Evolutionary conservation across 106 monocot genomes (phyloP).

Genomic region (Allium sativum): DNA sequence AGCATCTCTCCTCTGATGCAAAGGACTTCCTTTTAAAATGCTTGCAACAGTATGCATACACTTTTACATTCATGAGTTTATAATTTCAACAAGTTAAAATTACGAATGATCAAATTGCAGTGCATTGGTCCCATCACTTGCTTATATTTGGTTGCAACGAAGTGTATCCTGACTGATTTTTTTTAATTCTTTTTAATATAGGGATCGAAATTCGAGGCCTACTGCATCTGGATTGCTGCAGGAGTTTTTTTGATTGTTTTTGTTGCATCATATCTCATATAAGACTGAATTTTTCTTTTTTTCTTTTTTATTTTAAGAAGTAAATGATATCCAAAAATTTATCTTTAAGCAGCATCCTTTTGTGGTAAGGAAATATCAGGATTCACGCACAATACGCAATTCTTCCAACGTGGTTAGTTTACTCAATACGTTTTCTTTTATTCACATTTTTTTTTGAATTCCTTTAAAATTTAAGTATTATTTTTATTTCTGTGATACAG

Average conservation of each 20-base stretch:
- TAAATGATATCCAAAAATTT: not conserved
- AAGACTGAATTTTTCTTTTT: not conserved
- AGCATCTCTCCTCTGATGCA: conserved; percentile 80
- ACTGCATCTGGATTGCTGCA: conserved; percentile 53
- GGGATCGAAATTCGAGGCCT: conserved; percentile 63
- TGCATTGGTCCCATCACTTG: too few relatives aligned
- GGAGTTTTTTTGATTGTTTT: conserved; percentile 16
- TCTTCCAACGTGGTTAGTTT: conserved; percentile 20
- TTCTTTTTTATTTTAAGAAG: not conserved
- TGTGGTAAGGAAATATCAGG: conserved; percentile 34
- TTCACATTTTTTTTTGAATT: not conserved
- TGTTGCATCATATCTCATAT: not conserved
- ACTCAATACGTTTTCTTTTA: too few relatives aligned
- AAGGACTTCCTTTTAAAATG: conserved; percentile 97
- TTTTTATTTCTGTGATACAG: not conserved
- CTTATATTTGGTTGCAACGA: too few relatives aligned
- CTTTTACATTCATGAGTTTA: not conserved
- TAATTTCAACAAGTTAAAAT: too few relatives aligned
- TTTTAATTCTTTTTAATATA: conserved; percentile 2
- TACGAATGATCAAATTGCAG: too few relatives aligned
- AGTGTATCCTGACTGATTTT: too few relatives aligned
- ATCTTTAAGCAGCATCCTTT: conserved; percentile 47
- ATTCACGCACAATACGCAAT: conserved; percentile 12
- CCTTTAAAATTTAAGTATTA: not conserved
- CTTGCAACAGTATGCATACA: conserved; percentile 60